Percentiles rank a stretch among this genome's conserved stretches.
Evolutionary conservation across 345 rosid species (phyloP).

Genomic region (Rhizophora mangle): DNA sequence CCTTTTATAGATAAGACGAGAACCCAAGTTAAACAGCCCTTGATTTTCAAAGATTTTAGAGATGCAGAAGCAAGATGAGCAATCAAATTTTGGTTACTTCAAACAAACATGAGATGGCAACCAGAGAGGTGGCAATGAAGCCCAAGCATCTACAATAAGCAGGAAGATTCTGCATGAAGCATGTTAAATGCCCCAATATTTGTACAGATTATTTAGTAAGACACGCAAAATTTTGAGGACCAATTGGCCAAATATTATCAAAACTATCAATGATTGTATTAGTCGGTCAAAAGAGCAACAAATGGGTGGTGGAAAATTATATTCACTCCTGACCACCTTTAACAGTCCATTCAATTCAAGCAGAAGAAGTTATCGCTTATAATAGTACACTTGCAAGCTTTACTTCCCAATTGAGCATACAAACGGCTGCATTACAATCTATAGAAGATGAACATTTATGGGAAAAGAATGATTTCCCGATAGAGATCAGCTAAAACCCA

Average conservation of each 20-base stretch:
- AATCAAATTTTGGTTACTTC: too few relatives aligned
- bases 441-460: neutral
- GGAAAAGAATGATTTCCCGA: conserved; percentile 5
- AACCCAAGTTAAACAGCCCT: too few relatives aligned
- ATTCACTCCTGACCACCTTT: conserved; percentile 1
- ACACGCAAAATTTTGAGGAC: neutral
- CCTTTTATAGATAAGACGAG: too few relatives aligned
- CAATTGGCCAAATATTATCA: neutral
- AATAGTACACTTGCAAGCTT: neutral
- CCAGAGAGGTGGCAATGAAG: too few relatives aligned
- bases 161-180: too few relatives aligned
- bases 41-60: too few relatives aligned
- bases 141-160: too few relatives aligned
- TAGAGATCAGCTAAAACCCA: conserved; percentile 6
- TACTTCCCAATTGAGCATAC: too few relatives aligned
- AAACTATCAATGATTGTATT: neutral
- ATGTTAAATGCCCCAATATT: too few relatives aligned
- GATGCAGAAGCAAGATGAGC: too few relatives aligned
- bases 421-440: neutral
- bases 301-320: neutral
- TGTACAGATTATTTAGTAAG: too few relatives aligned
- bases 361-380: neutral
- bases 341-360: neutral
- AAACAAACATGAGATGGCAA: too few relatives aligned
- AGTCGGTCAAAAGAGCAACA: neutral